Conservation (phyloP, 768 basidiomycete species). For the Coprinopsis strossmayeri region DNA sequence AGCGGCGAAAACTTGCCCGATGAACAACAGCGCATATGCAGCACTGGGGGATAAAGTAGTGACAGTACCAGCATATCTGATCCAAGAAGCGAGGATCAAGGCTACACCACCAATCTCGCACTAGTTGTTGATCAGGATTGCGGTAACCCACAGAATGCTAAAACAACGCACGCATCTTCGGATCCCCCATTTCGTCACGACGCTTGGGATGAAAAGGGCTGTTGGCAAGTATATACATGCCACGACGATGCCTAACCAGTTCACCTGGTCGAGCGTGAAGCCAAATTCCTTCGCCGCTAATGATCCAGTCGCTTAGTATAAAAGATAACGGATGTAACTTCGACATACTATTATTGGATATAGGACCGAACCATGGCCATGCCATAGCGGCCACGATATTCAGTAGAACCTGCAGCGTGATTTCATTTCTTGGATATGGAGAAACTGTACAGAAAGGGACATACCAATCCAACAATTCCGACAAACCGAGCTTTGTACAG, state of each 20-base stretch:
- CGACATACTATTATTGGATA: slow-evolving; percentile 55
- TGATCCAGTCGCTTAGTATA: slow-evolving; percentile 4
- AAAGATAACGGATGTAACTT: neutral
- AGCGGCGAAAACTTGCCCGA: slow-evolving; percentile 63
- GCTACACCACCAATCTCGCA: slow-evolving; percentile 50
- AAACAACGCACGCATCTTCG: slow-evolving; percentile 49
- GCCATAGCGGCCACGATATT: slow-evolving; percentile 60
- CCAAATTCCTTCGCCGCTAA: slow-evolving; percentile 56
- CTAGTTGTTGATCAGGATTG: slow-evolving; percentile 27
- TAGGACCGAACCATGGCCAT: slow-evolving; percentile 84
- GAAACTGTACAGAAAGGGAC: slow-evolving; percentile 12
- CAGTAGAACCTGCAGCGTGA: slow-evolving; percentile 42
- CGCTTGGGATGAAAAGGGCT: slow-evolving; percentile 50
- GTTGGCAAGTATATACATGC: slow-evolving; percentile 56
- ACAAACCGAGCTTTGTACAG: slow-evolving; percentile 66
- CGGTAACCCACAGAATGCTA: neutral
- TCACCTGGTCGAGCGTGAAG: slow-evolving; percentile 66
- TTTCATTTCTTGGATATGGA: neutral
- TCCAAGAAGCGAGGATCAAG: slow-evolving; percentile 63
- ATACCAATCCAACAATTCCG: slow-evolving; percentile 57
- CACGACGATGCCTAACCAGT: slow-evolving; percentile 75
- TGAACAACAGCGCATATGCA: slow-evolving; percentile 60
- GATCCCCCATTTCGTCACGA: slow-evolving; percentile 56
- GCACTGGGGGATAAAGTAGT: slow-evolving; percentile 41
- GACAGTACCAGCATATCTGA: slow-evolving; percentile 68